A percentile compares a stretch with the other conserved stretches of the same genome.
Conservation (phyloP, 2,329 filamentous ascomycete species). For the Simplicillium sp. region DNA sequence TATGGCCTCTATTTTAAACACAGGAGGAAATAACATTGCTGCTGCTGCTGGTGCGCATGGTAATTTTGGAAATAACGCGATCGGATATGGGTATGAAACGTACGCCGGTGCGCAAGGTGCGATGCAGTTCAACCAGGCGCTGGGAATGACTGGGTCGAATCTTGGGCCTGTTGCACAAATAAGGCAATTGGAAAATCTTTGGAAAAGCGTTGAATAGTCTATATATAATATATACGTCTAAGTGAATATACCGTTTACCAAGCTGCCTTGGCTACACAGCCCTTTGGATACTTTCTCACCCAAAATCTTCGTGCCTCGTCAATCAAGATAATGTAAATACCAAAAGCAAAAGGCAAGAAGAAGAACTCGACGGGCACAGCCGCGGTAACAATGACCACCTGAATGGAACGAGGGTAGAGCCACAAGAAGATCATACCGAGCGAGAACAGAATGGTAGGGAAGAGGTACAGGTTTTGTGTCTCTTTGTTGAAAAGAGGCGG, state of each 20-base stretch:
- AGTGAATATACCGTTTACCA: slow-evolving; percentile 27
- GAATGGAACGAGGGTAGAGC: slow-evolving; percentile 58
- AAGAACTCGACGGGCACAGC: slow-evolving; percentile 62
- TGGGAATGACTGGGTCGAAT: neutral
- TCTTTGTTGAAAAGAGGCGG: slow-evolving; percentile 55
- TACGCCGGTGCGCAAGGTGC: neutral
- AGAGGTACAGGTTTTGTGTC: slow-evolving; percentile 59
- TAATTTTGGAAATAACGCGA: neutral
- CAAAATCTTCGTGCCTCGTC: slow-evolving; percentile 59
- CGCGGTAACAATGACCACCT: slow-evolving; percentile 50
- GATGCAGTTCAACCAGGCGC: slow-evolving; percentile 1
- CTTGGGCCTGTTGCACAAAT: neutral
- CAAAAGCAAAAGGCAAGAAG: slow-evolving; percentile 69
- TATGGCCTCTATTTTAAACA: slow-evolving; percentile 3
- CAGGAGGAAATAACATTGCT: slow-evolving; percentile 1
- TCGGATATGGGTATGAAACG: slow-evolving; percentile 3
- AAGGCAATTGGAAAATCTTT: slow-evolving; percentile 1
- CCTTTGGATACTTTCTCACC: slow-evolving; percentile 49
- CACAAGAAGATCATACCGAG: slow-evolving; percentile 61
- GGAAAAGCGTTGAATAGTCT: slow-evolving; percentile 2
- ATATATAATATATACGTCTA: too few relatives aligned
- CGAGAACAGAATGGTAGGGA: slow-evolving; percentile 62
- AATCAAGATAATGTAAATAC: slow-evolving; percentile 44
- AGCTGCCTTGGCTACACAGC: slow-evolving; percentile 48
- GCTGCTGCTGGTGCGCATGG: neutral